Evolutionary conservation across 805 yeast species (phyloP).

Genomic region (Candida maris): DNA sequence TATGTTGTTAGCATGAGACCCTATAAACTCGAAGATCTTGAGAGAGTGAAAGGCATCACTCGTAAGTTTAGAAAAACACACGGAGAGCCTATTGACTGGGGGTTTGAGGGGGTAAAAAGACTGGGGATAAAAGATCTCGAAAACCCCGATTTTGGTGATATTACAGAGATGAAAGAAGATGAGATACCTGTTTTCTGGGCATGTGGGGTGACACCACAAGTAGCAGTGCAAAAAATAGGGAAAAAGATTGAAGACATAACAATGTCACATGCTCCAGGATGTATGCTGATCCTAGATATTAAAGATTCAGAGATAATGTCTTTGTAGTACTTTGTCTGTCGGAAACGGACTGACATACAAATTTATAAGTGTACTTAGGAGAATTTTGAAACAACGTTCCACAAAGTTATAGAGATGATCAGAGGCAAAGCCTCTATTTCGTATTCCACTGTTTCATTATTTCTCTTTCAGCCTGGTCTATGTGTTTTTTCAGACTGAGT

Average conservation of each 20-base stretch:
- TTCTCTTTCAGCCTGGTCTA: too few relatives aligned
- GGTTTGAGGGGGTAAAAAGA: constrained; percentile 34
- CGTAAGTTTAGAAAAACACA: constrained; percentile 31
- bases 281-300: constrained; percentile 36
- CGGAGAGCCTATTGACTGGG: constrained; percentile 43
- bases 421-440: too few relatives aligned
- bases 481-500: too few relatives aligned
- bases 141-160: constrained; percentile 37
- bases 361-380: too few relatives aligned
- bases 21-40: constrained; percentile 28
- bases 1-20: constrained; percentile 44
- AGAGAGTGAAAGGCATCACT: constrained; percentile 31
- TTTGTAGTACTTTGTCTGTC: too few relatives aligned
- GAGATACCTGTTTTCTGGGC: constrained; percentile 45
- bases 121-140: constrained; percentile 33
- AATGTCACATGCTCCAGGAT: constrained; percentile 36
- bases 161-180: constrained; percentile 28
- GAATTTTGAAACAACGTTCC: too few relatives aligned
- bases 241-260: constrained; percentile 28
- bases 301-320: constrained; percentile 11
- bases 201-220: constrained; percentile 42
- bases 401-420: too few relatives aligned
- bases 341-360: too few relatives aligned
- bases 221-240: constrained; percentile 30
- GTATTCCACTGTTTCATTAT: too few relatives aligned